Percentiles rank a stretch among this genome's conserved stretches.
phyloP scores from a whole-genome alignment of 2,329 filamentous ascomycete species.

The Colletotrichum sp. region DNA sequence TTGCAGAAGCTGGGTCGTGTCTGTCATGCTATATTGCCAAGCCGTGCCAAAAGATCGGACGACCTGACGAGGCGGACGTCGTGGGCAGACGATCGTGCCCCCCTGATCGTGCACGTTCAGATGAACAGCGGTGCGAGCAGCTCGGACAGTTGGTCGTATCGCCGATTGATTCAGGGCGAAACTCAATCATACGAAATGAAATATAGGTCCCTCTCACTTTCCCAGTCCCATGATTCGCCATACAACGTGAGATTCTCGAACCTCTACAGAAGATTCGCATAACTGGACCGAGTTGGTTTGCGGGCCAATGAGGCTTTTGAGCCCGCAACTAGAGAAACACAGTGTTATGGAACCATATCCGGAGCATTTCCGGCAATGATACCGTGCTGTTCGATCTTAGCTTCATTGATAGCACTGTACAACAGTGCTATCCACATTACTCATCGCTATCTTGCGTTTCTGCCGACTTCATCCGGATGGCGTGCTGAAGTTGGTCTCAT shows the following conservation, averaged over 20 bases:
- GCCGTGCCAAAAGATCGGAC: background rate
- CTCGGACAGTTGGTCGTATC: background rate
- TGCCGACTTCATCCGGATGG: background rate
- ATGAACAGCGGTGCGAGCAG: background rate
- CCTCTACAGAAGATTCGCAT: background rate
- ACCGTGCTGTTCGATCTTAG: background rate
- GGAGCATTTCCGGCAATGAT: background rate
- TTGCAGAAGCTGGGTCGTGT: background rate
- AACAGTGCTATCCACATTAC: background rate
- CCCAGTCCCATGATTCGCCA: background rate
- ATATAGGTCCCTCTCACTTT: background rate
- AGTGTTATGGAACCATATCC: background rate
- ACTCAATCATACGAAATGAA: background rate
- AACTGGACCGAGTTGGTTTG: accelerated
- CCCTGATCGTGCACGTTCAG: background rate
- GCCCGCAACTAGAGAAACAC: background rate
- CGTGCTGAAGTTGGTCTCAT: background rate
- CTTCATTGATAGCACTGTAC: accelerated
- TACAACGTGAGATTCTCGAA: accelerated
- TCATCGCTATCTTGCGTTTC: background rate
- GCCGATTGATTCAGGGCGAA: background rate
- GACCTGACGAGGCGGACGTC: background rate
- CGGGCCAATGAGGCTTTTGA: background rate
- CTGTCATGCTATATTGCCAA: background rate
- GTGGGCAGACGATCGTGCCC: background rate